Evolutionary conservation across 805 yeast species (phyloP).

Genomic region (Ogataea wickerhamii): DNA sequence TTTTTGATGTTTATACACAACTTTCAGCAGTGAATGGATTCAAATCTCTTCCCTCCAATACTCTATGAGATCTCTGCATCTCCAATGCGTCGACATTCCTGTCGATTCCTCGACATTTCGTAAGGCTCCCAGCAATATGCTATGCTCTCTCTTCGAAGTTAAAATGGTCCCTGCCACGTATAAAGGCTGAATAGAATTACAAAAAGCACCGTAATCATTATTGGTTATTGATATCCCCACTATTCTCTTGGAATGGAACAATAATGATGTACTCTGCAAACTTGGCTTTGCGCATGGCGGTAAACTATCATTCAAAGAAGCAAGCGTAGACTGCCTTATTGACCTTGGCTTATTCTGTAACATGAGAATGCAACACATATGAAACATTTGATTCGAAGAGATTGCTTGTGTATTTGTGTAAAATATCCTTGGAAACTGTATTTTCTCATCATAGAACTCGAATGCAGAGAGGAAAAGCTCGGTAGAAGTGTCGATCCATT

Average conservation of each 20-base stretch:
- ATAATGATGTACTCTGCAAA: slow-evolving; percentile 22
- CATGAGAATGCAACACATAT: slow-evolving; percentile 39
- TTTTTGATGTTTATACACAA: background rate
- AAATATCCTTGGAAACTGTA: slow-evolving; percentile 37
- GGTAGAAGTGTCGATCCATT: slow-evolving; percentile 31
- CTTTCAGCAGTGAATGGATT: background rate
- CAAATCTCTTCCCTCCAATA: slow-evolving; percentile 22
- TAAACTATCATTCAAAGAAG: slow-evolving; percentile 8
- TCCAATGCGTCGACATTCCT: slow-evolving; percentile 28
- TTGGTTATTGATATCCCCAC: slow-evolving; percentile 34
- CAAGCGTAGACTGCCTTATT: slow-evolving; percentile 22
- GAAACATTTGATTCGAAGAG: slow-evolving; percentile 39
- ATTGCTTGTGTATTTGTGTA: slow-evolving; percentile 40
- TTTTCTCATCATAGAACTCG: slow-evolving; percentile 26
- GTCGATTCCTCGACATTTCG: slow-evolving; percentile 24
- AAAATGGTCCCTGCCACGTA: slow-evolving; percentile 26
- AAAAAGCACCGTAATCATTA: slow-evolving; percentile 25
- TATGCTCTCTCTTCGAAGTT: slow-evolving; percentile 23
- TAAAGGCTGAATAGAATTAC: slow-evolving; percentile 27
- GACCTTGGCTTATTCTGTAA: slow-evolving; percentile 39
- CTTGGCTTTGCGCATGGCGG: background rate
- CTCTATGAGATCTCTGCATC: slow-evolving; percentile 25
- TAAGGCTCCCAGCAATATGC: slow-evolving; percentile 22
- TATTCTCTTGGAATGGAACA: slow-evolving; percentile 37
- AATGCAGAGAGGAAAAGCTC: slow-evolving; percentile 33